phyloP scores from a whole-genome alignment of 495 filamentous ascomycete species.

The Coniosporium apollinis region DNA sequence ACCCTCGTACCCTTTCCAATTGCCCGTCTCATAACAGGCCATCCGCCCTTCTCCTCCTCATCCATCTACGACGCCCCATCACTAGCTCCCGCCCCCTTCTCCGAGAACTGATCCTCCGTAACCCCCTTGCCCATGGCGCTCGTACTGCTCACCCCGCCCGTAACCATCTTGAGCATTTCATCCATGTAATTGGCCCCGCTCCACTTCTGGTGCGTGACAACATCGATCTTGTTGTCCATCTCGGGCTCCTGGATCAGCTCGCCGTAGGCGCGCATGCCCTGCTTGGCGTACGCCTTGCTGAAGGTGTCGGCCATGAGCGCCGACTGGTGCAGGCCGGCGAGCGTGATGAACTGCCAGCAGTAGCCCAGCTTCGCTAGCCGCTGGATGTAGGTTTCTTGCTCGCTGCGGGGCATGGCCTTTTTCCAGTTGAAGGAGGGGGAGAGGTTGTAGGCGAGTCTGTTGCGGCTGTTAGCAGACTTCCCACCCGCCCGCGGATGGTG shows the following conservation, averaged over 20 bases:
- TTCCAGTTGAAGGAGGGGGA: constrained; percentile 99
- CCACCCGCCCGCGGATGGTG: too few relatives aligned
- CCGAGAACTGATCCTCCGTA: constrained; percentile 89
- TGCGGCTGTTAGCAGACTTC: constrained; percentile 11
- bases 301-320: constrained; percentile 82
- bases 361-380: constrained; percentile 78
- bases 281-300: constrained; percentile 58
- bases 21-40: too few relatives aligned
- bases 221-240: constrained; percentile 77
- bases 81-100: too few relatives aligned
- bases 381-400: constrained; percentile 94
- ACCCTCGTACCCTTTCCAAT: too few relatives aligned
- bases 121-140: constrained; percentile 95
- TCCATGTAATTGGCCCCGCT: constrained; percentile 87
- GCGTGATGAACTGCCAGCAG: constrained; percentile 99
- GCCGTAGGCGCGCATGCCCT: constrained; percentile 93
- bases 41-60: too few relatives aligned
- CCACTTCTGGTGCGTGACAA: constrained; percentile 99
- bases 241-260: constrained; percentile 95
- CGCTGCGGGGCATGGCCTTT: constrained; percentile 76
- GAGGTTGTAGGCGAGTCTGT: constrained; percentile 84
- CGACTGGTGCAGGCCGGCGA: constrained; percentile 92
- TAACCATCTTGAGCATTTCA: constrained; percentile 76
- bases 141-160: constrained; percentile 77
- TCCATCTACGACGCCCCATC: too few relatives aligned